These are phyloP conservation scores for Suhomyces bokatorum DNA, from an alignment of 1,139 yeast species.

Conservation along the genomic window DNA sequence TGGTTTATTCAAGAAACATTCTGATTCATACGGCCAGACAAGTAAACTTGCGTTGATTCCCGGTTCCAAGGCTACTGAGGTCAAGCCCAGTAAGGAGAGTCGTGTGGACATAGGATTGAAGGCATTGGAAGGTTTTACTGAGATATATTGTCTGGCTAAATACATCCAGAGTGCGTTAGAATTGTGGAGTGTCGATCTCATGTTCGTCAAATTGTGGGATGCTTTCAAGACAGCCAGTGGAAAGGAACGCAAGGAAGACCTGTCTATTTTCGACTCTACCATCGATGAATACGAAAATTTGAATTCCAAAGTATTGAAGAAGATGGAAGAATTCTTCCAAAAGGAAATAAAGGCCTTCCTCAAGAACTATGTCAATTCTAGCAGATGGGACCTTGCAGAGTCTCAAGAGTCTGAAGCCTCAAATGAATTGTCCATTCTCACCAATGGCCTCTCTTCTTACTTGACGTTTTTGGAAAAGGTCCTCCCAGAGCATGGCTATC, in stretches of 20 bases:
- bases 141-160: conserved; percentile 61
- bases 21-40: conserved; percentile 41
- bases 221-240: conserved; percentile 35
- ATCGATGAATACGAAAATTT: conserved; percentile 48
- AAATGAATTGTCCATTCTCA: conserved; percentile 36
- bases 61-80: conserved; percentile 31
- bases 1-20: conserved; percentile 48
- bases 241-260: conserved; percentile 17
- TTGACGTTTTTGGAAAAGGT: conserved; percentile 34
- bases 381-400: conserved; percentile 34
- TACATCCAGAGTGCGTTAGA: conserved; percentile 54
- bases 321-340: conserved; percentile 47
- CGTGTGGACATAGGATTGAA: conserved; percentile 42
- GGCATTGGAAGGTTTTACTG: conserved; percentile 56
- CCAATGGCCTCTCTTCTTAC: conserved; percentile 35
- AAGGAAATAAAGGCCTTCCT: conserved; percentile 51
- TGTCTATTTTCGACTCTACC: conserved; percentile 58
- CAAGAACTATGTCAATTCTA: conserved; percentile 51
- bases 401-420: conserved; percentile 30
- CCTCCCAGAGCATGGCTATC: conserved; percentile 32
- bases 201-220: conserved; percentile 64
- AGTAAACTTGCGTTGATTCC: conserved; percentile 41
- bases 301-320: conserved; percentile 35
- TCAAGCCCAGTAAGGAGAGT: conserved; percentile 34
- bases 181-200: conserved; percentile 64